phyloP scores from a whole-genome alignment of 495 filamentous ascomycete genomes.

The Sphaerosporella brunnea region DNA sequence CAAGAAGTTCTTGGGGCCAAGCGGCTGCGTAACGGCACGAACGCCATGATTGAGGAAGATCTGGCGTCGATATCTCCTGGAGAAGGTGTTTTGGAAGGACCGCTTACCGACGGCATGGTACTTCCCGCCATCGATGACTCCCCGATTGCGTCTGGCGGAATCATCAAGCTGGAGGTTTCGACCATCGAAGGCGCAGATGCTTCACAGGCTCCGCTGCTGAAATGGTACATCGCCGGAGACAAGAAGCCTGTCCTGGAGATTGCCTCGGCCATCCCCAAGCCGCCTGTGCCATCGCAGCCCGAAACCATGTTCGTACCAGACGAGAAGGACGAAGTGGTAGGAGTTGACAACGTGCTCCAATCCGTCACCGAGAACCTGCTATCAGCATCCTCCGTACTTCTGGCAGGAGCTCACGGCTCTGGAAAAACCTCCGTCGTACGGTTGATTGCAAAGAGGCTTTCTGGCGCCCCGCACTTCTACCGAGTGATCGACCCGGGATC shows the following conservation, averaged over 20 bases:
- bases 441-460: conserved; percentile 27
- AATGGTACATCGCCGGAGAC: conserved; percentile 65
- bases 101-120: conserved; percentile 74
- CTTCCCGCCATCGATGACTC: conserved; percentile 33
- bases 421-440: conserved; percentile 67
- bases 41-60: conserved; percentile 25
- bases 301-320: conserved; percentile 19
- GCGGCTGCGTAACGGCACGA: conserved; percentile 39
- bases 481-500: conserved; percentile 21
- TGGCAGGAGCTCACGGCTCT: conserved; percentile 74
- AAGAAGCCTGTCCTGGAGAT: conserved; percentile 46
- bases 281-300: conserved; percentile 37
- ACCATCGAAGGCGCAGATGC: conserved; percentile 28
- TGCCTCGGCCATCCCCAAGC: conserved; percentile 34
- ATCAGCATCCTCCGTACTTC: conserved; percentile 70
- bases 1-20: conserved; percentile 30
- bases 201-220: conserved; percentile 34
- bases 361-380: conserved; percentile 54
- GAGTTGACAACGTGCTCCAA: conserved; percentile 58
- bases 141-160: conserved; percentile 19
- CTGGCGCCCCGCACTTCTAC: conserved; percentile 21
- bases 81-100: conserved; percentile 57
- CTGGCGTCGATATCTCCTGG: conserved; percentile 25
- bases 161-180: conserved; percentile 26
- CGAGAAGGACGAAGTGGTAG: conserved; percentile 38